Conservation (phyloP, 1,139 yeast species). For the Nakaseomyces delphensis region DNA sequence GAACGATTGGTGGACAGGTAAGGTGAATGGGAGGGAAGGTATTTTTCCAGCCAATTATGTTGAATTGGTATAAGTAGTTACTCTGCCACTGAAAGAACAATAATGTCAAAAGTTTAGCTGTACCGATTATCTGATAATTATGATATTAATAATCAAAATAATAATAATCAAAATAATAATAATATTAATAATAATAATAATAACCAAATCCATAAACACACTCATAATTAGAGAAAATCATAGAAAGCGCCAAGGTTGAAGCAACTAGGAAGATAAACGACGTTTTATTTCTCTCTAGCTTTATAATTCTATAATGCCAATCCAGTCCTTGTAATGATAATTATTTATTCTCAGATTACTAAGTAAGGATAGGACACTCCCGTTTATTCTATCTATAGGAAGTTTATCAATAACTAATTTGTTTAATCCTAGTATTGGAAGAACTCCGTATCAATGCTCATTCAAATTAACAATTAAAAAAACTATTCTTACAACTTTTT, state of each 20-base stretch:
- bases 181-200: neutral
- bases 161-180: neutral
- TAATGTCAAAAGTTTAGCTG: constrained; percentile 65
- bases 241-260: no score
- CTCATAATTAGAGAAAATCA: neutral
- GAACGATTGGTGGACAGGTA: constrained; percentile 99
- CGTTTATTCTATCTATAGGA: no score
- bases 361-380: no score
- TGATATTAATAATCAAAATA: neutral
- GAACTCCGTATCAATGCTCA: no score
- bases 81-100: neutral
- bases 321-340: constrained; percentile 3
- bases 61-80: constrained; percentile 47
- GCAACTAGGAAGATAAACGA: neutral
- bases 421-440: no score
- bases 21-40: constrained; percentile 73
- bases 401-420: no score
- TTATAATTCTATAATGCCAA: neutral
- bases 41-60: constrained; percentile 97
- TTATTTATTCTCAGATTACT: neutral
- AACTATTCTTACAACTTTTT: no score
- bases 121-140: neutral
- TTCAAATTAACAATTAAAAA: no score
- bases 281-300: neutral
- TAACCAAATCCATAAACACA: neutral